Percentiles rank a stretch among this genome's conserved stretches.
Evolutionary conservation across 2,329 filamentous ascomycete genomes (phyloP).

Genomic region (Phialemonium atrogriseum): DNA sequence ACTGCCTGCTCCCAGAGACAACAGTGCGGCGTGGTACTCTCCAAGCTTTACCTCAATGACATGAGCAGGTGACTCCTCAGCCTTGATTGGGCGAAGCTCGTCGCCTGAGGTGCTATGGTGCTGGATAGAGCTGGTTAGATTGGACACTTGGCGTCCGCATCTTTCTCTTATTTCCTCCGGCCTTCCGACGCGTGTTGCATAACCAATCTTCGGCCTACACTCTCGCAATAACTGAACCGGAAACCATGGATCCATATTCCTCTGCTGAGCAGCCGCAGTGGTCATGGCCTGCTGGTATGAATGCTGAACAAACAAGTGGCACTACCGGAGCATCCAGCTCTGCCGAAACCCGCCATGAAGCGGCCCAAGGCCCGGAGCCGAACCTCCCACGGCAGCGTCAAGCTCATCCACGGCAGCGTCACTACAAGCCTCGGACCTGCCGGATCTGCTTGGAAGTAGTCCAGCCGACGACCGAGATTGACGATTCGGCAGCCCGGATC

Average conservation of each 20-base stretch:
- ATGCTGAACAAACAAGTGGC: slow-evolving; percentile 1
- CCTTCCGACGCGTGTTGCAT: too few relatives aligned
- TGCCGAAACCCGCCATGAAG: slow-evolving; percentile 3
- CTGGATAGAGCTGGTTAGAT: too few relatives aligned
- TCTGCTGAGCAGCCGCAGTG: slow-evolving; percentile 7
- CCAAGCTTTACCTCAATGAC: too few relatives aligned
- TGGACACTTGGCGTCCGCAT: slow-evolving; percentile 1
- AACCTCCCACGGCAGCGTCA: slow-evolving; percentile 11
- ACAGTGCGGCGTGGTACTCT: too few relatives aligned
- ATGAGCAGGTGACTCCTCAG: slow-evolving; percentile 1
- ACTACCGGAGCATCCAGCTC: not conserved
- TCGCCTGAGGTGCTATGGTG: not conserved
- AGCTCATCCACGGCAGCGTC: slow-evolving; percentile 21
- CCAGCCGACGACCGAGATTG: slow-evolving; percentile 36
- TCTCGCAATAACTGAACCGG: not conserved
- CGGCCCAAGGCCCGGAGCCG: slow-evolving; percentile 8
- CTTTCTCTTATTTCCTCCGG: not conserved
- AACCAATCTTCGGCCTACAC: not conserved
- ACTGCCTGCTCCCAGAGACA: too few relatives aligned
- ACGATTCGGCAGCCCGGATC: slow-evolving; percentile 23
- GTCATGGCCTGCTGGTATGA: slow-evolving; percentile 11
- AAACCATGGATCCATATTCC: slow-evolving; percentile 9
- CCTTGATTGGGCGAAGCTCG: not conserved
- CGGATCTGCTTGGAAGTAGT: slow-evolving; percentile 78
- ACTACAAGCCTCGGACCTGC: slow-evolving; percentile 68